Percentiles rank a stretch among this genome's conserved stretches.
These are phyloP conservation scores for Aspergillus costaricaensis DNA, from an alignment of 2,329 filamentous ascomycete genomes.

Conservation along the genomic window DNA sequence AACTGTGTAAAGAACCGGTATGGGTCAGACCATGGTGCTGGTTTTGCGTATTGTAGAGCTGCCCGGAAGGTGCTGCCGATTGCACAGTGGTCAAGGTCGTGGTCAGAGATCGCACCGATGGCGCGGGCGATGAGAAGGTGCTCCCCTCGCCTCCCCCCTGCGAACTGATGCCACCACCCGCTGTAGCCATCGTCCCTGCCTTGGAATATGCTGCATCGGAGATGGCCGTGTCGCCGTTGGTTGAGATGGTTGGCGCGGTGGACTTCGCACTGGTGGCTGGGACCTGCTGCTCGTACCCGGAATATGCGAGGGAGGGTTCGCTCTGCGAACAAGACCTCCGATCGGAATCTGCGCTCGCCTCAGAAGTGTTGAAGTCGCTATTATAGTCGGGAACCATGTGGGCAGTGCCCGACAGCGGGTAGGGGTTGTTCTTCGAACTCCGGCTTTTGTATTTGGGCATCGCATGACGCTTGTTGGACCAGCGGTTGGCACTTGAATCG, in stretches of 20 bases:
- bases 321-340: constrained; percentile 57
- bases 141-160: constrained; percentile 68
- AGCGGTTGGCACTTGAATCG: constrained; percentile 47
- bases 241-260: constrained; percentile 77
- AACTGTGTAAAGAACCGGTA: constrained; percentile 40
- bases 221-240: constrained; percentile 72
- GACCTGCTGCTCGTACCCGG: constrained; percentile 61
- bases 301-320: constrained; percentile 63
- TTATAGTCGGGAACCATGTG: constrained; percentile 44
- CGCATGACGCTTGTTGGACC: constrained; percentile 41
- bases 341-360: constrained; percentile 54
- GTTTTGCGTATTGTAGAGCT: constrained; percentile 41
- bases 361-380: constrained; percentile 47
- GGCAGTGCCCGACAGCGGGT: constrained; percentile 74
- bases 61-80: constrained; percentile 58
- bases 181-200: constrained; percentile 69
- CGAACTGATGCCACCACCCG: constrained; percentile 64
- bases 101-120: constrained; percentile 65
- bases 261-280: constrained; percentile 69
- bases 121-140: constrained; percentile 66
- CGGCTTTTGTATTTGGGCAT: constrained; percentile 58
- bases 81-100: constrained; percentile 69
- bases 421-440: constrained; percentile 77
- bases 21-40: constrained; percentile 34
- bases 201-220: constrained; percentile 79